Evolutionary conservation across 768 basidiomycete genomes (phyloP), one percentile per base, ranked within the genome.

Genomic region (Kockovaella imperatae): DNA sequence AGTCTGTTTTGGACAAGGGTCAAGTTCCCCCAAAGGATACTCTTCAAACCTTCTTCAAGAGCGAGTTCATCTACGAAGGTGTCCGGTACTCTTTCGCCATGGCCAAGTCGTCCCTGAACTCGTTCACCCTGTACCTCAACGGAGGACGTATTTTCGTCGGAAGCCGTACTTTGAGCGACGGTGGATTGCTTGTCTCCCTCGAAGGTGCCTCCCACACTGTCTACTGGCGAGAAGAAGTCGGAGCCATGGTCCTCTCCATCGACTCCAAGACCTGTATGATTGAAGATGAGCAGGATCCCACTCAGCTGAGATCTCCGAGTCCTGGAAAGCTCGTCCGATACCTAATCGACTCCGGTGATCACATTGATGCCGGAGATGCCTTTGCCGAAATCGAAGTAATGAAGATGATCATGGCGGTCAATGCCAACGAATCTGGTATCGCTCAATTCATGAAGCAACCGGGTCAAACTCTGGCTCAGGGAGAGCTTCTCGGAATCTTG

Each of bases 361-460:
- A 97, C 70, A 79, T 99, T 74, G 85, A 87, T 54, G 88, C 91
- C 52, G 93, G 95, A 17, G 89, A 97, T 54, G 84, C 87, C 50
- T 97, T 96, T 70, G 95, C 95, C 43, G 95, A 99, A 68, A 96
- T 99, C 36, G 95, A 97, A 79, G 74, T 75, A 61, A 91, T 95
- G 89, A 96, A 99, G 76, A 99, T 97, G 95, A 95, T 95, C 73
- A 95, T 99, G 93, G 90, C 90, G 3, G 80, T 99, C 47, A 82
- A 87, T 47, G 89, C 90, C 4, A 80, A 84, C 2, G 95, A 99
- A 70, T 88, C 93, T 69, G 95, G 95, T 62, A 78, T 83, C 38
- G 83, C 91, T 15, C 90, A 93, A 62, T 81, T 97, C 62, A 87
- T 97, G 73, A 99, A 97, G 74, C 95, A 99, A 70, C 87, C 95